These are phyloP conservation scores for Sphaerostilbella broomeana DNA, from an alignment of 2,329 filamentous ascomycete species.

Conservation along the genomic window DNA sequence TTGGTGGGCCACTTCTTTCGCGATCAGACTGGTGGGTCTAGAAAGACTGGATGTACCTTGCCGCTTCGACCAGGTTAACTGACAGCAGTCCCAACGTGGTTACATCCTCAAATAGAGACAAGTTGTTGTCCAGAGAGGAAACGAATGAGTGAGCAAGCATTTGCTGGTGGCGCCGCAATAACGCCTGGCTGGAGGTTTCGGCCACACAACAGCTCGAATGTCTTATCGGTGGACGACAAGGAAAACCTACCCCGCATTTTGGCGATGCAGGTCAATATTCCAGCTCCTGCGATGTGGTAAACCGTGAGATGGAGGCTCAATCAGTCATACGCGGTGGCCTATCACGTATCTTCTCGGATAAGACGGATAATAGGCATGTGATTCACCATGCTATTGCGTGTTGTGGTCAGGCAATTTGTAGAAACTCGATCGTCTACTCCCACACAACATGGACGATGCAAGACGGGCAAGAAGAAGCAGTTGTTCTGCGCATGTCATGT, in stretches of 20 bases:
- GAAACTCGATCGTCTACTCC: slow-evolving; percentile 5
- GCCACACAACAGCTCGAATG: too few relatives aligned
- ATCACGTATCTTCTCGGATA: too few relatives aligned
- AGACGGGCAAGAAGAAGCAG: slow-evolving; percentile 3
- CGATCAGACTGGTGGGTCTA: too few relatives aligned
- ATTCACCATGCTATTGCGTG: slow-evolving; percentile 8
- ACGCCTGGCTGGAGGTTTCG: not conserved
- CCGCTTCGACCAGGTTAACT: too few relatives aligned
- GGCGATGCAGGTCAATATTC: slow-evolving; percentile 9
- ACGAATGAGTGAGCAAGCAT: not conserved
- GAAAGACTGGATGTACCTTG: too few relatives aligned
- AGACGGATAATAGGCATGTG: slow-evolving; percentile 10
- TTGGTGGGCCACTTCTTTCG: too few relatives aligned
- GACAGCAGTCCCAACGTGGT: not conserved
- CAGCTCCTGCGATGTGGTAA: not conserved
- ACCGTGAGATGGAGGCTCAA: slow-evolving; percentile 4
- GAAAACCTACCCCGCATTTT: slow-evolving; percentile 13
- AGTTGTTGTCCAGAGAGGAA: not conserved
- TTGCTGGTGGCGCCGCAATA: not conserved
- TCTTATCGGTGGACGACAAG: too few relatives aligned
- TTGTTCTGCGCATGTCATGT: slow-evolving; percentile 2
- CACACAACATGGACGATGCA: slow-evolving; percentile 11
- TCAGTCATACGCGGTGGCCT: slow-evolving; percentile 4
- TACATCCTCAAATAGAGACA: slow-evolving; percentile 2
- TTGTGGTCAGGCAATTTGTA: slow-evolving; percentile 9